Evolutionary conservation across 148 eudicot genomes (phyloP), one percentile per base, ranked within the genome.

Genomic region (Cornus controversa): DNA sequence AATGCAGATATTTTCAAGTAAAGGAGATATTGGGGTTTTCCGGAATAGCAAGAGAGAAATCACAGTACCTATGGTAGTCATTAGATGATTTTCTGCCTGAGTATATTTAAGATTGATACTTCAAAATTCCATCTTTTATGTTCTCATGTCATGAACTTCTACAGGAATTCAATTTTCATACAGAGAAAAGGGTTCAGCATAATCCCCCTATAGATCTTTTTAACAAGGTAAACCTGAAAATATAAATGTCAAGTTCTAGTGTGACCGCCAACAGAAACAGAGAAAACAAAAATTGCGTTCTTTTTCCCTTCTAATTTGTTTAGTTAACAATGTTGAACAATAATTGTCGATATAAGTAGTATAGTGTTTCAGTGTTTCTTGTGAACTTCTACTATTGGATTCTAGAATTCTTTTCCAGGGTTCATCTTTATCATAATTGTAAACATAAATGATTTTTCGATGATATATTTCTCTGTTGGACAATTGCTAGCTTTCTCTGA

Each of bases 81-180:
- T 62, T 66, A 1, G 15, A 18, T 67, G 10, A 5, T 69, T 16
- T 27, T 66, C 24, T 66, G n/a, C 22, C 29, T 76, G 23, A 40
- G 6, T 63, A 7, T 65, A 6, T 24, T 45, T 71, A 1, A 47
- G 16, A 27, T 63, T 63, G 64, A 10, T 28, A 25, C 20, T 45
- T 45, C 2, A 78, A 42, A 28, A 25, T 31, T 2, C 34, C 8
- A 40, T 40, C 7, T 40, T 40, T 42, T 63, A 5, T 78, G 20
- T 10, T 71, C 50, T 57, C 8, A 69, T 62, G 18, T 25, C 18
- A 67, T 74, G 18, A 50, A 66, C 11, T 53, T 64, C 14, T 50
- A 76, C 84, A 95, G 98, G 97, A 87, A 69, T 93, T 90, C 83
- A 82, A 85, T 79, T 86, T 93, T 83, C 96, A 90, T 11, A 90